Base-by-base conservation (phyloP, 2,329 filamentous ascomycete genomes). In the Lecanicillium sp. region DNA sequence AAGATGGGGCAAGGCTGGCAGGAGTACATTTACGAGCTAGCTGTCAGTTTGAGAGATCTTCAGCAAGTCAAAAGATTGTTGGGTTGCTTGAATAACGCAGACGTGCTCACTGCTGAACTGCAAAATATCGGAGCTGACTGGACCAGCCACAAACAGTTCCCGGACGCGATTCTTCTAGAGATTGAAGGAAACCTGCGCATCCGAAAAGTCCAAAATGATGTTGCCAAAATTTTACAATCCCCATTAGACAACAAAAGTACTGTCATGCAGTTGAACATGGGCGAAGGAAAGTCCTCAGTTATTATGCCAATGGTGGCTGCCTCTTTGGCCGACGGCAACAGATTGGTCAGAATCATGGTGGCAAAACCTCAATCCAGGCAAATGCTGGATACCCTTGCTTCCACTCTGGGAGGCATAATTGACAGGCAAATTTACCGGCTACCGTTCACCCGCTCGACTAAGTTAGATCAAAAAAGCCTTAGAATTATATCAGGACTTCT, bases 251-350 rank as follows among this genome's bases (percentile, higher is more conserved):
- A 48, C 0, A 19, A 51, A 0, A 83, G 79, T 45, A 53, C 66
- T 0, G 69, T 79, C 0, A 70, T 83, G 61, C 78, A 84, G 48
- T 54, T 85, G 3, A 83, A 83, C 45, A 85, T 85, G 80, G 81
- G 81, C 0, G 71, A 83, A 49, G 81, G 80, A 0, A 85, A 85
- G 45, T 78, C 77, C 0, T 81, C 80, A 0, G 73, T 84, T 2
- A 85, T 88, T 35, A 66, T 81, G 0, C 81, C 80, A 0, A 78
- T 83, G 28, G 70, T 81, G 0, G 72, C 73, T 0, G 57, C 71
- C 0, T 55, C 62, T 0, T 52, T 83, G 0, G 73, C 75, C 0
- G 60, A 83, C 33, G 59, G 63, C 0, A 49, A 54, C 0, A 63
- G 55, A 4, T 57, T 85, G 0, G 70, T 74, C 0, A 60, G 78